These are phyloP conservation scores for Metschnikowia kofuensis DNA, from an alignment of 805 yeast species.

Conservation along the genomic window DNA sequence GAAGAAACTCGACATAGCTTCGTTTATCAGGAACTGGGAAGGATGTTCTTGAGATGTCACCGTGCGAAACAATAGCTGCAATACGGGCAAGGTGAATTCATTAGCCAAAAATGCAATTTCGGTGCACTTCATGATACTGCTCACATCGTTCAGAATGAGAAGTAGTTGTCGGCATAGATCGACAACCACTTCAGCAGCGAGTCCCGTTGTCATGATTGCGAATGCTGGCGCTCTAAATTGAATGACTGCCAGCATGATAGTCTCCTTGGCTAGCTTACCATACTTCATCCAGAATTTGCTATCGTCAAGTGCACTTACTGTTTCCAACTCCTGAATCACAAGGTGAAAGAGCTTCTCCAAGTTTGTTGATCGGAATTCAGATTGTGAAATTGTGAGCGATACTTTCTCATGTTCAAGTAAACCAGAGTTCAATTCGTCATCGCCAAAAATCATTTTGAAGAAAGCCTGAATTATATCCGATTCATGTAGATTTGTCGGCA, in stretches of 20 bases:
- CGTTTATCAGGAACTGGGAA: conserved; percentile 9
- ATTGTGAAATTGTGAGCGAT: conserved; percentile 14
- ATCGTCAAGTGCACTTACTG: not conserved
- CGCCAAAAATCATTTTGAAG: not conserved
- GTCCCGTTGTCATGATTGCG: conserved; percentile 4
- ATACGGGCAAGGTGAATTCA: conserved; percentile 41
- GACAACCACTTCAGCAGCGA: not conserved
- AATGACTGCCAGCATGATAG: conserved; percentile 3
- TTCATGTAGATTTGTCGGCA: not conserved
- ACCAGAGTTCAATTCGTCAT: not conserved
- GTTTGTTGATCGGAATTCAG: conserved; percentile 13
- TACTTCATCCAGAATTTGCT: not conserved
- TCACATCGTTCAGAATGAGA: not conserved
- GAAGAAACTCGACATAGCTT: conserved; percentile 7
- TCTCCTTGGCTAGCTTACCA: not conserved
- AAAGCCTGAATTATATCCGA: not conserved
- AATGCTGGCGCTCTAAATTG: conserved; percentile 5
- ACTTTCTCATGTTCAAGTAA: conserved; percentile 7
- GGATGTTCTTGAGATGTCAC: conserved; percentile 20
- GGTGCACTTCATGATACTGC: not conserved
- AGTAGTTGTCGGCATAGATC: not conserved
- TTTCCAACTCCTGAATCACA: conserved; percentile 14
- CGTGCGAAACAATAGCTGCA: conserved; percentile 38
- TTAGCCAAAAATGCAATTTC: conserved; percentile 13
- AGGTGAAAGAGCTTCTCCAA: conserved; percentile 12